Percentiles rank a stretch among this genome's conserved stretches.
phyloP scores from a whole-genome alignment of 768 basidiomycete species.

The Arthromyces matolae region DNA sequence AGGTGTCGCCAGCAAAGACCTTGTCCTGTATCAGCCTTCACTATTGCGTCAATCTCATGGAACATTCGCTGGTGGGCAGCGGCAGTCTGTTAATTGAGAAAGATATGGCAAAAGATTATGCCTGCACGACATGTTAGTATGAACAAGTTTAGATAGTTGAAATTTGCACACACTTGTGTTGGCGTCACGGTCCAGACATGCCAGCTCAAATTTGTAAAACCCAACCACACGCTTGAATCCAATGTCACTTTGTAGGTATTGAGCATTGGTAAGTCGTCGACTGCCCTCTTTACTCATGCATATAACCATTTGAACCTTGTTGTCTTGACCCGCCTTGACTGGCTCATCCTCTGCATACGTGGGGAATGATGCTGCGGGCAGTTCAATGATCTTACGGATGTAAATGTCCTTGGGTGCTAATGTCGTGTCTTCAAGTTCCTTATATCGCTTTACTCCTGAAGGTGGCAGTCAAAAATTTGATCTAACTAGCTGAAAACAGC shows the following conservation, averaged over 20 bases:
- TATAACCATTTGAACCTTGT: slow-evolving; percentile 16
- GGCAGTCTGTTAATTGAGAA: slow-evolving; percentile 14
- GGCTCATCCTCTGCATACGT: not conserved
- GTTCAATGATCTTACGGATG: not conserved
- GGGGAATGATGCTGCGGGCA: not conserved
- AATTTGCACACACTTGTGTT: slow-evolving; percentile 23
- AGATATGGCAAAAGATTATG: slow-evolving; percentile 1
- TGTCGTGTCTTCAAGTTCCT: not conserved
- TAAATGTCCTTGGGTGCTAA: not conserved
- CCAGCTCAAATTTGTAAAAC: slow-evolving; percentile 26
- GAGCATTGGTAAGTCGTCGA: slow-evolving; percentile 10
- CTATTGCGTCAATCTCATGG: not conserved
- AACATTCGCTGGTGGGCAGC: slow-evolving; percentile 13
- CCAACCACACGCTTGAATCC: slow-evolving; percentile 23
- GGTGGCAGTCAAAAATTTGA: too few relatives aligned
- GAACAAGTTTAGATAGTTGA: too few relatives aligned
- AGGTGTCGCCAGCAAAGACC: slow-evolving; percentile 20
- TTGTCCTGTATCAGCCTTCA: slow-evolving; percentile 17
- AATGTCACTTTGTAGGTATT: slow-evolving; percentile 27
- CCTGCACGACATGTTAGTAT: too few relatives aligned
- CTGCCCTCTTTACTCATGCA: slow-evolving; percentile 24
- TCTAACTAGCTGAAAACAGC: too few relatives aligned
- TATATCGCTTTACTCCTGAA: not conserved
- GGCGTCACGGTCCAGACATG: slow-evolving; percentile 11
- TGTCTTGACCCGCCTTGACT: not conserved